Evolutionary conservation across 768 basidiomycete genomes (phyloP).

Genomic region (Lactarius quietus): DNA sequence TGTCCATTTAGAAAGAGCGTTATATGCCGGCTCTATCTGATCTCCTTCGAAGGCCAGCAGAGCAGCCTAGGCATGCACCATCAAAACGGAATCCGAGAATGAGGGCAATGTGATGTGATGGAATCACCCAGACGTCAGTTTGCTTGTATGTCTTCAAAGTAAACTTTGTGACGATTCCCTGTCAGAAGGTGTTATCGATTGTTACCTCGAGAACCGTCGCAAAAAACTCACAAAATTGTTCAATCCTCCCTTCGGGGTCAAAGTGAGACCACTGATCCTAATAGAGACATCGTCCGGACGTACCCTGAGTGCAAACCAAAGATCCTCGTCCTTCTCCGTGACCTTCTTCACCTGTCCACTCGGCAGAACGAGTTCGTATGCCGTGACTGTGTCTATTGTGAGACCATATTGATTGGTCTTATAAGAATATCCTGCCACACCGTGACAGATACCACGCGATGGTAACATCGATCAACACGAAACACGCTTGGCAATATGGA

Average conservation of each 20-base stretch:
- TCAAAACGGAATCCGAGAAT: background rate
- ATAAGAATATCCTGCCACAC: conserved; percentile 4
- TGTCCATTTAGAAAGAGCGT: background rate
- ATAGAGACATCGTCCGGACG: too few species aligned
- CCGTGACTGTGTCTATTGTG: conserved; percentile 23
- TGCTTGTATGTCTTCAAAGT: conserved; percentile 3
- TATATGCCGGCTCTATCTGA: background rate
- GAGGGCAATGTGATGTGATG: background rate
- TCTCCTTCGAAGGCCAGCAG: background rate
- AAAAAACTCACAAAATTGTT: conserved; percentile 4
- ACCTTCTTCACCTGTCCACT: conserved; percentile 13
- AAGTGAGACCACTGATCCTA: background rate
- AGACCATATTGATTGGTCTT: conserved; percentile 25
- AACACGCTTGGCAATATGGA: background rate
- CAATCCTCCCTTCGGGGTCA: conserved; percentile 1
- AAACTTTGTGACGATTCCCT: conserved; percentile 11
- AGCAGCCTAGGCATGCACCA: background rate
- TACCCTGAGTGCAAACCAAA: background rate
- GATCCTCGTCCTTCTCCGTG: background rate
- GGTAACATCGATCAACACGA: background rate
- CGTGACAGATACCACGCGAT: too few species aligned
- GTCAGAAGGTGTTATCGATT: background rate
- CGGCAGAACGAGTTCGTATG: conserved; percentile 25
- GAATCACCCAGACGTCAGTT: background rate
- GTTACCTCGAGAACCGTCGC: too few species aligned